These are phyloP conservation scores for Dendrobium catenatum DNA, from an alignment of 106 monocot species.

Conservation along the genomic window DNA sequence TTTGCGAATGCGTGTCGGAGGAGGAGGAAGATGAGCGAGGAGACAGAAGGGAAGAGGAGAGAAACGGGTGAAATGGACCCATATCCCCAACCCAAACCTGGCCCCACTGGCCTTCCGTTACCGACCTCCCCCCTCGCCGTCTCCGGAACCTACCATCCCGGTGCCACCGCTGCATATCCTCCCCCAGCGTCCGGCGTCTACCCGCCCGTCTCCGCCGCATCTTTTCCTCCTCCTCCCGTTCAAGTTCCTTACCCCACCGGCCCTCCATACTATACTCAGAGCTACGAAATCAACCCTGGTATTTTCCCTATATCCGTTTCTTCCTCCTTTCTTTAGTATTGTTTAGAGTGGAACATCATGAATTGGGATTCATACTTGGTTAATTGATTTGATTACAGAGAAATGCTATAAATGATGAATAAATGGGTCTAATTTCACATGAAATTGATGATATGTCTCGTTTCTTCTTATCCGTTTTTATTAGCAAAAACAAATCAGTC, in stretches of 20 bases:
- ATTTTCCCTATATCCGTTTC: neutral
- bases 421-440: too few relatives aligned
- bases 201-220: neutral
- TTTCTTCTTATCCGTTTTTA: too few relatives aligned
- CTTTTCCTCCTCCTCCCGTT: neutral
- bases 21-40: slow-evolving; percentile 1
- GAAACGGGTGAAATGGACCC: neutral
- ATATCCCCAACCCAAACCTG: neutral
- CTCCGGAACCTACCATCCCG: slow-evolving; percentile 1
- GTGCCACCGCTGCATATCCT: neutral
- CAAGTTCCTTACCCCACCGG: neutral
- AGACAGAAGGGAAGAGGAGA: neutral
- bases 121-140: neutral
- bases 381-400: too few relatives aligned
- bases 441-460: too few relatives aligned
- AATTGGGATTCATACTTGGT: too few relatives aligned
- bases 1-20: neutral
- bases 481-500: too few relatives aligned
- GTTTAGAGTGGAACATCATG: too few relatives aligned
- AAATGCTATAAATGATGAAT: too few relatives aligned
- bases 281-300: slow-evolving; percentile 1
- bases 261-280: neutral
- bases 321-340: neutral
- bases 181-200: neutral
- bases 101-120: neutral